These are phyloP conservation scores for Exophiala spinifera DNA, from an alignment of 2,329 filamentous ascomycete species.

Conservation along the genomic window DNA sequence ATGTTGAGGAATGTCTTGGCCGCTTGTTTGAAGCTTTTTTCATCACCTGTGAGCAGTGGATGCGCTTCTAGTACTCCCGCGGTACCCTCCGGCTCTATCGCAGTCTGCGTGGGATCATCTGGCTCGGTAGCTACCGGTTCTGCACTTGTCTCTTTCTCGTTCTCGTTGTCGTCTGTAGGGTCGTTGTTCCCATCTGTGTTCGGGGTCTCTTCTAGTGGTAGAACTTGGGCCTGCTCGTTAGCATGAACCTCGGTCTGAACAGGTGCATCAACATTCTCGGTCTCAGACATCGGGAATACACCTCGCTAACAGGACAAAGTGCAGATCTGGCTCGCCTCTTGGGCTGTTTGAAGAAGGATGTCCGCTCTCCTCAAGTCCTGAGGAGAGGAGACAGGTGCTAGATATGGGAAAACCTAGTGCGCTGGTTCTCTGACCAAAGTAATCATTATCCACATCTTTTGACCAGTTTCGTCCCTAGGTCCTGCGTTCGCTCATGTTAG, in stretches of 20 bases:
- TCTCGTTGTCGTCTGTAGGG: background rate
- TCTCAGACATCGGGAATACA: background rate
- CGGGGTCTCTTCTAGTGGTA: background rate
- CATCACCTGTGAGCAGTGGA: background rate
- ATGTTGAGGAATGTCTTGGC: slow-evolving; percentile 10
- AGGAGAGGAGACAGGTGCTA: too few species aligned
- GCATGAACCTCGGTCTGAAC: background rate
- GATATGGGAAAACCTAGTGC: too few species aligned
- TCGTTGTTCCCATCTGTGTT: background rate
- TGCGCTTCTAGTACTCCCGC: background rate
- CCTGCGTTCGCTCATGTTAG: too few species aligned
- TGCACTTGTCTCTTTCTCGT: background rate
- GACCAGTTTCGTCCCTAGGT: too few species aligned
- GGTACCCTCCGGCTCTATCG: background rate
- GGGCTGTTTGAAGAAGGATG: too few species aligned
- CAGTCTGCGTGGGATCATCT: background rate
- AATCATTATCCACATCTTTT: too few species aligned
- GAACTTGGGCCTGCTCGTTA: background rate
- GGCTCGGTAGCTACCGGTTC: background rate
- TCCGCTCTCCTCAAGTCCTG: too few species aligned
- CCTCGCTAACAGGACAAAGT: too few species aligned
- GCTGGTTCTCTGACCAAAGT: too few species aligned
- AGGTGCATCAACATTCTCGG: background rate
- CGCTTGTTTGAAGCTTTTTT: background rate
- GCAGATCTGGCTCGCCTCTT: too few species aligned